phyloP scores from a whole-genome alignment of 345 rosid genomes.

The Psidium friedrichsthalianum region DNA sequence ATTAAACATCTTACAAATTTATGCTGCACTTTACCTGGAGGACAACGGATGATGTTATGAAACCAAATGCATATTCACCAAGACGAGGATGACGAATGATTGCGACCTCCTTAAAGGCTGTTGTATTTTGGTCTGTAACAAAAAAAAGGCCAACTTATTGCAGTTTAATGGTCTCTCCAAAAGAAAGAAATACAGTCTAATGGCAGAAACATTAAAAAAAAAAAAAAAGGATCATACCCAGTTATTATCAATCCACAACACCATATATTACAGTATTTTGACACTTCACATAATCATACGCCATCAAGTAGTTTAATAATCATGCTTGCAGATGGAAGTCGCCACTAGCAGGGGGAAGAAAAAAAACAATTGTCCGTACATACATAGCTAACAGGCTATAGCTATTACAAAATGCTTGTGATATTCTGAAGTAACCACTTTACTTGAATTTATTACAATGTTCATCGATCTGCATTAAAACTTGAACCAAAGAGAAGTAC shows the following conservation, averaged over 20 bases:
- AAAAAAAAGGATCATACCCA: neutral
- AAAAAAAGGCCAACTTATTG: neutral
- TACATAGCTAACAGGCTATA: neutral
- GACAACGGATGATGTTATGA: slow-evolving; percentile 66
- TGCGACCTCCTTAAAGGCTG: slow-evolving; percentile 79
- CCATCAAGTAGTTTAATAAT: neutral
- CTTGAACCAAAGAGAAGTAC: neutral
- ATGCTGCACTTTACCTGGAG: slow-evolving; percentile 45
- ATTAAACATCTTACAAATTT: neutral
- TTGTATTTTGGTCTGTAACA: slow-evolving; percentile 58
- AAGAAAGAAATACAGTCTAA: neutral
- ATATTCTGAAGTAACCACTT: neutral
- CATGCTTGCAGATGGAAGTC: neutral
- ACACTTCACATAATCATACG: neutral
- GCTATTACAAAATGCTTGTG: neutral
- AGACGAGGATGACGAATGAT: slow-evolving; percentile 79
- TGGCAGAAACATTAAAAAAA: neutral
- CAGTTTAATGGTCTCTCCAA: neutral
- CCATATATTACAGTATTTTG: neutral
- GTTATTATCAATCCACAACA: neutral
- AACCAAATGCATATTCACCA: slow-evolving; percentile 89
- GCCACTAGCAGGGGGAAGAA: neutral
- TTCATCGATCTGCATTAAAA: neutral
- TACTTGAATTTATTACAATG: neutral
- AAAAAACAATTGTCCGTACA: neutral